Conservation (phyloP, 2,329 filamentous ascomycete genomes). For the Arthrobotrys sinensis region DNA sequence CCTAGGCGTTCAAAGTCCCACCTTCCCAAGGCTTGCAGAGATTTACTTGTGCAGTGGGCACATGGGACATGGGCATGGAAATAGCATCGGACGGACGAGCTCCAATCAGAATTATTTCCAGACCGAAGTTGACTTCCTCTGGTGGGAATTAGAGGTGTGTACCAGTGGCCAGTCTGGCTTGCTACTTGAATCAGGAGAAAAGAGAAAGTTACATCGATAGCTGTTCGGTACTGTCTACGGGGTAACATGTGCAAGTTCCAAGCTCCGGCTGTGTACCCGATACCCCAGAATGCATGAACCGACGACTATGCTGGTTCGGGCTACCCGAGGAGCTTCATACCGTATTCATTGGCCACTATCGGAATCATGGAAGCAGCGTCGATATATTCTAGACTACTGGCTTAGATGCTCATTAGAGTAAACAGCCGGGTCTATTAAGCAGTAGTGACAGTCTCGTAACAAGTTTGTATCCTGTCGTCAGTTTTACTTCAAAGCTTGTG, state of each 20-base stretch:
- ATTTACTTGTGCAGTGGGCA: conserved; percentile 38
- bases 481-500: background rate
- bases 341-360: conserved; percentile 17
- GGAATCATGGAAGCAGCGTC: conserved; percentile 22
- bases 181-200: conserved; percentile 32
- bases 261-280: conserved; percentile 51
- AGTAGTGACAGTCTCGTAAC: too few species aligned
- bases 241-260: conserved; percentile 28
- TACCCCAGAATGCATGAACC: conserved; percentile 37
- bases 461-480: too few species aligned
- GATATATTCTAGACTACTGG: too few species aligned
- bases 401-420: too few species aligned
- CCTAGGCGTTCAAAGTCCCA: conserved; percentile 22
- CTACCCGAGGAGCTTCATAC: conserved; percentile 20
- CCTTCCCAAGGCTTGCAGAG: conserved; percentile 53
- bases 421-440: background rate
- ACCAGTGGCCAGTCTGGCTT: conserved; percentile 16
- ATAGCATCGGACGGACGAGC: conserved; percentile 38
- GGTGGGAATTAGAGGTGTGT: background rate
- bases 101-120: conserved; percentile 44
- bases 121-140: background rate
- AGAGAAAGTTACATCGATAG: conserved; percentile 16
- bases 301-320: conserved; percentile 38
- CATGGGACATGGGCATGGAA: conserved; percentile 31
- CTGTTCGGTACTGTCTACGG: conserved; percentile 33